A percentile compares a stretch with the other conserved stretches of the same genome.
phyloP scores from a whole-genome alignment of 495 filamentous ascomycete genomes.

The Apiosordaria backusii region DNA sequence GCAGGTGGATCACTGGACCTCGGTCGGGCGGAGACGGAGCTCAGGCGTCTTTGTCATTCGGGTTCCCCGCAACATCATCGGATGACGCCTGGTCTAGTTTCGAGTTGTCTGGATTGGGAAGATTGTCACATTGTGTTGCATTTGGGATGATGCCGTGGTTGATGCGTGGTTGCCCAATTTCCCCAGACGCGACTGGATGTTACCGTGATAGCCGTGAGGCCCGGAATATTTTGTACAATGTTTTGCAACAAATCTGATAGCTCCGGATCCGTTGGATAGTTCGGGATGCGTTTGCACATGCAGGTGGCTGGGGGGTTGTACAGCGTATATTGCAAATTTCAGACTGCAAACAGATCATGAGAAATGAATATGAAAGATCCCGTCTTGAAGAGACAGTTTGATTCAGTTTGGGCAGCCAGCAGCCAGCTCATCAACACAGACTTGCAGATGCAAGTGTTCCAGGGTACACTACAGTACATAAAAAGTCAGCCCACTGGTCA shows the following conservation, averaged over 20 bases:
- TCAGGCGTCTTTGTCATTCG: neutral
- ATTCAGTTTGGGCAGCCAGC: neutral
- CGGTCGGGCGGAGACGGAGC: neutral
- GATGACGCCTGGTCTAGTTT: neutral
- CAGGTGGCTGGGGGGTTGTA: neutral
- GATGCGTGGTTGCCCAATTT: neutral
- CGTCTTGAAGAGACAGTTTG: too few relatives aligned
- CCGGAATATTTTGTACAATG: neutral
- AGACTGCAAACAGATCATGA: neutral
- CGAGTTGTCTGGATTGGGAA: neutral
- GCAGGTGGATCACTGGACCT: neutral
- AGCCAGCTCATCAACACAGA: neutral
- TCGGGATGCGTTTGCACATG: neutral
- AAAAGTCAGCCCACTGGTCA: conserved; percentile 14
- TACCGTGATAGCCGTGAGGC: neutral
- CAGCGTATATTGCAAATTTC: neutral
- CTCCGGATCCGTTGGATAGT: neutral
- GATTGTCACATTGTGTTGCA: neutral
- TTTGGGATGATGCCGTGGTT: neutral
- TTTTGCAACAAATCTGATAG: neutral
- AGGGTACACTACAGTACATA: neutral
- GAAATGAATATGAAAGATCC: neutral
- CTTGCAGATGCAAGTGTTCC: neutral
- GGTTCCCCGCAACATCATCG: neutral
- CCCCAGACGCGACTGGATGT: neutral